Conservation (phyloP, 2,329 filamentous ascomycete species). For the Ilyonectria robusta region DNA sequence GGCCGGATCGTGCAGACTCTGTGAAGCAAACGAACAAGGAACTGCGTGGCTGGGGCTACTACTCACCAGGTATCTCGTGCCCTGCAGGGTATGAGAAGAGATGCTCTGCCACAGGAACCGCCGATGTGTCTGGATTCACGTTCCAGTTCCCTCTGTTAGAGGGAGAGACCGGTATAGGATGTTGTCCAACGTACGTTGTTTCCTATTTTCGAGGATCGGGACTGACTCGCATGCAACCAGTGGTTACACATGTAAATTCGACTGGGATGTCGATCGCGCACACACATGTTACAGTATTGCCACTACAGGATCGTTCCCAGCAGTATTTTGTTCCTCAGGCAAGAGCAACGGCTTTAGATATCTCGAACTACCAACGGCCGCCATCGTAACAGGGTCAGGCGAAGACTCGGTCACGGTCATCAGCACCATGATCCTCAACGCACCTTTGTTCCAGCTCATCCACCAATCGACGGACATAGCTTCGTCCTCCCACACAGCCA, state of each 20-base stretch:
- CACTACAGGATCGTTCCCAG: conserved; percentile 38
- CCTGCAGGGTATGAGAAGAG: conserved; percentile 51
- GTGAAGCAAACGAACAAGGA: conserved; percentile 31
- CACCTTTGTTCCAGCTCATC: conserved; percentile 52
- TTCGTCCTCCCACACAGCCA: conserved; percentile 2
- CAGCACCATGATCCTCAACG: conserved; percentile 36
- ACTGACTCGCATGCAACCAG: not conserved
- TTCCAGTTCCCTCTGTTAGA: conserved; percentile 47
- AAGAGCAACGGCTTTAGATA: conserved; percentile 34
- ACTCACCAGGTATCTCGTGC: conserved; percentile 53
- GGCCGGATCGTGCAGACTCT: conserved; percentile 43
- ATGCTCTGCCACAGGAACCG: conserved; percentile 49
- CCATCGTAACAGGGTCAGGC: conserved; percentile 18
- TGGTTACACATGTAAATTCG: conserved; percentile 21
- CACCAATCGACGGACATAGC: conserved; percentile 41
- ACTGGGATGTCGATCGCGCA: conserved; percentile 3
- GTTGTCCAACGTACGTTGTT: conserved; percentile 46
- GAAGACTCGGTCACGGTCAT: conserved; percentile 13
- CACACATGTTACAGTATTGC: conserved; percentile 31
- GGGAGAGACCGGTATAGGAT: conserved; percentile 52
- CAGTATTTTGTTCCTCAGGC: conserved; percentile 40
- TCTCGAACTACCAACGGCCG: conserved; percentile 30
- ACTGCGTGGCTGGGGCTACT: conserved; percentile 53
- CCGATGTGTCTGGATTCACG: conserved; percentile 37
- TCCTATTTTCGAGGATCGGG: not conserved